Conservation (phyloP, 2,329 filamentous ascomycete species). For the Saccharata proteae region DNA sequence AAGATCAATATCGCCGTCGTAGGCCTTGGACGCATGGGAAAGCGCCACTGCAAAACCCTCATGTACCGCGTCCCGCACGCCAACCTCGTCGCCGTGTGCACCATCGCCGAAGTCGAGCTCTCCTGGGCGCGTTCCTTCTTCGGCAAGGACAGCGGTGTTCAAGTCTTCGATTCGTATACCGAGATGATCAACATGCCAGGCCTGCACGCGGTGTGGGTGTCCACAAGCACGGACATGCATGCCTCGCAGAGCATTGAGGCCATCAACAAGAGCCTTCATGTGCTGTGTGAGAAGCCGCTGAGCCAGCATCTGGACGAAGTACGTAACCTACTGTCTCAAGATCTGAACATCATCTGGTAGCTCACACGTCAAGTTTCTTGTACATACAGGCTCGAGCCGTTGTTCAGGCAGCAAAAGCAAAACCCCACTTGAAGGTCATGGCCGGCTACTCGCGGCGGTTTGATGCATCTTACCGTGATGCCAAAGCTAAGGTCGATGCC, state of each 20-base stretch:
- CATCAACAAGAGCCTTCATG: slow-evolving; percentile 24
- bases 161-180: slow-evolving; percentile 33
- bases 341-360: not conserved
- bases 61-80: slow-evolving; percentile 32
- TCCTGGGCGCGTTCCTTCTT: slow-evolving; percentile 34
- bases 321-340: slow-evolving; percentile 8
- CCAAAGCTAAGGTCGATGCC: slow-evolving; percentile 9
- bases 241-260: slow-evolving; percentile 22
- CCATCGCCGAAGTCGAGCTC: slow-evolving; percentile 32
- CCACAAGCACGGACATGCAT: slow-evolving; percentile 24
- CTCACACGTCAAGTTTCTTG: slow-evolving; percentile 6
- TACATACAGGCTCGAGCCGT: slow-evolving; percentile 15
- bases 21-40: slow-evolving; percentile 40
- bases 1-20: slow-evolving; percentile 30
- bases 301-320: slow-evolving; percentile 20
- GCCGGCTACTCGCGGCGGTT: slow-evolving; percentile 34
- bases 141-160: slow-evolving; percentile 28
- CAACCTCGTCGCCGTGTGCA: slow-evolving; percentile 38
- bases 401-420: slow-evolving; percentile 23
- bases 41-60: slow-evolving; percentile 36
- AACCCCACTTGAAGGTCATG: slow-evolving; percentile 31
- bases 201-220: slow-evolving; percentile 31
- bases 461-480: slow-evolving; percentile 19
- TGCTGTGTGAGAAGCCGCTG: slow-evolving; percentile 29
- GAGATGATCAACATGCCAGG: slow-evolving; percentile 33